phyloP scores from a whole-genome alignment of 768 basidiomycete species.

The Termitomyces sp. region DNA sequence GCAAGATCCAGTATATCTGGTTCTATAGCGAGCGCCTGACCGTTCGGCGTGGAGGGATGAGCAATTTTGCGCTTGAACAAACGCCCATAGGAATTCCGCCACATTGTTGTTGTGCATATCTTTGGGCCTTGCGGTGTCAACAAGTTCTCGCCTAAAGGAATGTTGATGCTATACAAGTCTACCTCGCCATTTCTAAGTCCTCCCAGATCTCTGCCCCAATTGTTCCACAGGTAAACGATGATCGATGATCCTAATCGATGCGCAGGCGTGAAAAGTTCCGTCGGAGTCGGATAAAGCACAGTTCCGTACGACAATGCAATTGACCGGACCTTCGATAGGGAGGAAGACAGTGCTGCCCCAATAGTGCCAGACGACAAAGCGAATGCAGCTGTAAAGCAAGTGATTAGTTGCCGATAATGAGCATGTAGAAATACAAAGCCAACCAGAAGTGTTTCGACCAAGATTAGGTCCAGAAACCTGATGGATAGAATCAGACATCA shows the following conservation, averaged over 20 bases:
- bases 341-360: constrained; percentile 83
- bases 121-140: constrained; percentile 54
- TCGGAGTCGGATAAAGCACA: constrained; percentile 63
- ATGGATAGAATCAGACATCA: background rate
- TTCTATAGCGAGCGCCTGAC: constrained; percentile 28
- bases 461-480: constrained; percentile 85
- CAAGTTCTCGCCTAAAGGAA: constrained; percentile 71
- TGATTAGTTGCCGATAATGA: constrained; percentile 4
- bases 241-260: constrained; percentile 63
- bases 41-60: constrained; percentile 6
- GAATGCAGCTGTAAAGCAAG: constrained; percentile 58
- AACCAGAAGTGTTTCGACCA: constrained; percentile 80
- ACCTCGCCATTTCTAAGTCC: constrained; percentile 59
- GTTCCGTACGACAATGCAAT: constrained; percentile 89
- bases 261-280: constrained; percentile 58
- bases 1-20: constrained; percentile 31
- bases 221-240: constrained; percentile 67
- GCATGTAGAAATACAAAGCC: constrained; percentile 14
- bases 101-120: constrained; percentile 77
- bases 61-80: constrained; percentile 58
- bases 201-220: constrained; percentile 72
- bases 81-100: constrained; percentile 80
- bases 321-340: constrained; percentile 62
- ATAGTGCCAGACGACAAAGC: constrained; percentile 89
- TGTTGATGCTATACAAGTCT: constrained; percentile 83